Base-by-base conservation (phyloP, 164 flowering plant species). In the Aristolochia contorta region DNA sequence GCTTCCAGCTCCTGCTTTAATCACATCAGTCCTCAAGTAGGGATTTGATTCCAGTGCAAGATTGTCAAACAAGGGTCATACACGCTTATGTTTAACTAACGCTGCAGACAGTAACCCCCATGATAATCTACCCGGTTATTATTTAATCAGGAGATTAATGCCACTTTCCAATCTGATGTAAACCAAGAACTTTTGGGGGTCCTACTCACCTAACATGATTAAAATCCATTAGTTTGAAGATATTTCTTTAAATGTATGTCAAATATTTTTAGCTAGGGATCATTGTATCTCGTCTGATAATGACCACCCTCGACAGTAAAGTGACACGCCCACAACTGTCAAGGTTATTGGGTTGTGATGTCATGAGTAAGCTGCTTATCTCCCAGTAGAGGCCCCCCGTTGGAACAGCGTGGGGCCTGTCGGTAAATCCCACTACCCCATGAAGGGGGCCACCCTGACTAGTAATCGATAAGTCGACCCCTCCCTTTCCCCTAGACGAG, bases 131-230 rank as follows among this genome's bases (percentile, higher is more conserved):
- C 33, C 9, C 16, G 16, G 19, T 16, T 18, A 32, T 33, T 56
- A 33, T 56, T 32, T 25, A 47, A 60, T 47, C 27, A 41, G 13
- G 47, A 60, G 63, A 30, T 56, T 30, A 30, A 20, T 12, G 14
- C 20, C 59, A 33, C 46, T 12, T 33, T n/a, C 21, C 20, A 33
- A 32, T 19, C 21, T 16, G 58, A 54, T 55, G 52, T 54, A 54
- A n/a, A n/a, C 30, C 37, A 24, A 12, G 24, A 54, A 56, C 27
- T 41, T 15, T 15, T 19, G 1, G 23, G 53, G 65, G 54, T 13
- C 59, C 66, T 33, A 37, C 56, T n/a, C 30, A 65, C 68, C 62
- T 37, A 65, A 50, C 68, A 10, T 37, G 21, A 65, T 50, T 27
- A 27, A 32, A 64, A 24, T 51, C 7, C 24, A 12, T 9, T 6